Base-by-base conservation (phyloP, 192 early-diverging fungal species). In the Thamnidium elegans region DNA sequence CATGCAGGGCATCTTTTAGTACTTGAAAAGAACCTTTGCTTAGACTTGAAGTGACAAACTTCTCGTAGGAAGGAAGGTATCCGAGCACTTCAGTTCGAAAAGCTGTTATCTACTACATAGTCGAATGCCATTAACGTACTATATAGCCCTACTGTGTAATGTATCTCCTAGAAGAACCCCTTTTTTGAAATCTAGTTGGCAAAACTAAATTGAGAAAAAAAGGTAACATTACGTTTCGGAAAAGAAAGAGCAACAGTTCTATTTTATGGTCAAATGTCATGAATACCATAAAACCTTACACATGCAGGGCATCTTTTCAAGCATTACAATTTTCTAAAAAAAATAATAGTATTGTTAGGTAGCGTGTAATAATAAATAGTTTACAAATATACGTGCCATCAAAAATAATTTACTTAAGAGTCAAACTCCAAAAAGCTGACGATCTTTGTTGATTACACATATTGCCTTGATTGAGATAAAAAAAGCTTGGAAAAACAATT, bases 201-300 rank as follows among this genome's bases (percentile, higher is more conserved):
- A 46, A 46, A 46, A n/a, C 45, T 46, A 46, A 46, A 46, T 46
- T 11, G 15, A 46, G 45, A 43, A 46, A 46, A 46, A 46, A 46
- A 46, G 45, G 45, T 46, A 46, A n/a, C 45, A 46, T 46, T n/a
- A 46, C 45, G 15, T n/a, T 46, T 46, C 15, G 45, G 45, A 46
- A 46, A n/a, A 46, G 45, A 46, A 46, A 46, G 45, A 46, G 45
- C 45, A 46, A 11, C 45, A 46, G 15, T 46, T 46, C 45, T 46
- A 46, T 46, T 46, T 46, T 46, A n/a, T 46, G 45, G 45, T 46
- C 45, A 46, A 46, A 46, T 46, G 45, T n/a, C 45, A 46, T 46
- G 45, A 46, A 46, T 46, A n/a, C 45, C 45, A 46, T n/a, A 46
- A 46, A 46, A 46, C 45, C 45, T n/a, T 46, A 46, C 45, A 46